phyloP scores from a whole-genome alignment of 2,329 filamentous ascomycete genomes.

The Aspergillus luchuensis region DNA sequence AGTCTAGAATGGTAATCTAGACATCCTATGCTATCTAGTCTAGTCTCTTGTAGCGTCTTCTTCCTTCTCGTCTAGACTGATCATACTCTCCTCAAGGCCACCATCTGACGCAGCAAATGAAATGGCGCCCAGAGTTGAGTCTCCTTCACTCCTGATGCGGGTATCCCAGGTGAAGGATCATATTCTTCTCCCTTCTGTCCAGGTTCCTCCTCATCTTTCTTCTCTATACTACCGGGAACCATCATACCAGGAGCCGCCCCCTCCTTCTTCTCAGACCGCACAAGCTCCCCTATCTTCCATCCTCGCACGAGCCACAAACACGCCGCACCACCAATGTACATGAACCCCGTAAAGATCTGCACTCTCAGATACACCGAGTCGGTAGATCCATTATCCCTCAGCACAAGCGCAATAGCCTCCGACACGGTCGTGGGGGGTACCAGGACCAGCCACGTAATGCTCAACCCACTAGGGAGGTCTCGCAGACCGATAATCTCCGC shows the following conservation, averaged over 20 bases:
- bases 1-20: not conserved
- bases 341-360: slow-evolving; percentile 61
- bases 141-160: not conserved
- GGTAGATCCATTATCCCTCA: slow-evolving; percentile 46
- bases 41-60: not conserved
- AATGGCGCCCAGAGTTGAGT: slow-evolving; percentile 31
- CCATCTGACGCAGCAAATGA: slow-evolving; percentile 34
- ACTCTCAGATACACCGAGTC: slow-evolving; percentile 41
- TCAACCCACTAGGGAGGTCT: slow-evolving; percentile 59
- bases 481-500: slow-evolving; percentile 64
- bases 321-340: slow-evolving; percentile 60
- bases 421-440: slow-evolving; percentile 53
- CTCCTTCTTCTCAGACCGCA: slow-evolving; percentile 16
- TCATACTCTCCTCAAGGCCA: slow-evolving; percentile 34
- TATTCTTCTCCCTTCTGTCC: slow-evolving; percentile 15
- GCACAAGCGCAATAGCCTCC: slow-evolving; percentile 61
- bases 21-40: not conserved
- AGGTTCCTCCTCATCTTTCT: not conserved
- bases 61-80: not conserved
- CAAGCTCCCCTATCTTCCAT: slow-evolving; percentile 43
- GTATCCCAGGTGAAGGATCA: not conserved
- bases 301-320: slow-evolving; percentile 47
- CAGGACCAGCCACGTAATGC: slow-evolving; percentile 61
- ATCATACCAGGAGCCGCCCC: slow-evolving; percentile 4
- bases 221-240: not conserved